Evolutionary conservation across 257 asterid genomes (phyloP).

Genomic region (Solanum peruvianum): DNA sequence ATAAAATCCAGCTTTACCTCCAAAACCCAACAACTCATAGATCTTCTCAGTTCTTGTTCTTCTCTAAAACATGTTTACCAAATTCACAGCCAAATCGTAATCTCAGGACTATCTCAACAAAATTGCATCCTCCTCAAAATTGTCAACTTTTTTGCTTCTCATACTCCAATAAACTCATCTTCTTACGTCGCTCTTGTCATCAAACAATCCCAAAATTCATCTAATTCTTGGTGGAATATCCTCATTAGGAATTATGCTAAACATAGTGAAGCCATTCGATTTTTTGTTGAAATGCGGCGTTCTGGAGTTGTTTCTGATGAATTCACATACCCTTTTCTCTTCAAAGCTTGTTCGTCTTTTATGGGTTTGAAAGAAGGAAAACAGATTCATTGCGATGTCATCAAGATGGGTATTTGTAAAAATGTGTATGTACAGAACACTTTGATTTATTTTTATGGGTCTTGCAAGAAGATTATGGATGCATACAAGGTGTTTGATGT

Average conservation of each 20-base stretch:
- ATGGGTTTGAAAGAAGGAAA: slow-evolving; percentile 40
- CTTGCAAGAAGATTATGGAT: slow-evolving; percentile 38
- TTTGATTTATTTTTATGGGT: slow-evolving; percentile 40
- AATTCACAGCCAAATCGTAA: slow-evolving; percentile 29
- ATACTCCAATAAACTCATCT: slow-evolving; percentile 1
- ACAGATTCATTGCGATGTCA: slow-evolving; percentile 50
- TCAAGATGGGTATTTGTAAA: slow-evolving; percentile 41
- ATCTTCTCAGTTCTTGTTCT: slow-evolving; percentile 20
- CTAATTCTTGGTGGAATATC: slow-evolving; percentile 26
- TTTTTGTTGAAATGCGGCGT: slow-evolving; percentile 44
- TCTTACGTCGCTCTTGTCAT: slow-evolving; percentile 17
- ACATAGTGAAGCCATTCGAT: slow-evolving; percentile 26
- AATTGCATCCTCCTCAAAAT: slow-evolving; percentile 13
- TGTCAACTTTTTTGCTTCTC: slow-evolving; percentile 25
- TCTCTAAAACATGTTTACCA: slow-evolving; percentile 23
- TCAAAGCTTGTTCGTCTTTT: slow-evolving; percentile 52
- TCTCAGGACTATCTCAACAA: slow-evolving; percentile 16
- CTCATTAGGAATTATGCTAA: slow-evolving; percentile 42
- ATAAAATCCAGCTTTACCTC: not conserved
- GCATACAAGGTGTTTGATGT: slow-evolving; percentile 47
- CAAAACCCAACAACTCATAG: slow-evolving; percentile 8
- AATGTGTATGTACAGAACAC: slow-evolving; percentile 64
- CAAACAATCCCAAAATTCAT: slow-evolving; percentile 3
- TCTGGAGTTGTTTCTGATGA: slow-evolving; percentile 37
- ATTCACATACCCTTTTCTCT: slow-evolving; percentile 53